These are phyloP conservation scores for Cyberlindnera lachancei DNA, from an alignment of 805 yeast species.

Conservation along the genomic window DNA sequence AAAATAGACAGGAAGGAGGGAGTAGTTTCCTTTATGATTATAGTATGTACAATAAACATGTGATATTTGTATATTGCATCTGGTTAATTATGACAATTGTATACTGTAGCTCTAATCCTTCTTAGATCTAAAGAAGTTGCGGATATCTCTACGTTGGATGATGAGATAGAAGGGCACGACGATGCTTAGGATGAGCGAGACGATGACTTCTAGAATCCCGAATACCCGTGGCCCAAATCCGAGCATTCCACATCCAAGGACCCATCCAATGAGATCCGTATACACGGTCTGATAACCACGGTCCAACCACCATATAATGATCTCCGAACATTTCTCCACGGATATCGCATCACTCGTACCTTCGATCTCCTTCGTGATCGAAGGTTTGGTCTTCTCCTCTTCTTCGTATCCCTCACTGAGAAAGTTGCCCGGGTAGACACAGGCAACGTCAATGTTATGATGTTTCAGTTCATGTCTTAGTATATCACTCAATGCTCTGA, in stretches of 20 bases:
- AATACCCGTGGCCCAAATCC: conserved; percentile 65
- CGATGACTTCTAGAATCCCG: conserved; percentile 41
- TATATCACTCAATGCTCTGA: conserved; percentile 65
- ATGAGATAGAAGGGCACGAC: conserved; percentile 50
- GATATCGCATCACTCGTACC: conserved; percentile 72
- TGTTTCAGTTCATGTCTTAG: conserved; percentile 76
- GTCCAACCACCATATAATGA: conserved; percentile 47
- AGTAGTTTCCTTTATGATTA: no score
- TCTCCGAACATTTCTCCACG: conserved; percentile 57
- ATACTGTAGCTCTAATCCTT: no score
- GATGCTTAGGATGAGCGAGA: conserved; percentile 43
- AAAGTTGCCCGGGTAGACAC: conserved; percentile 86
- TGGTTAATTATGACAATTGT: no score
- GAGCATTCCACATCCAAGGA: conserved; percentile 55
- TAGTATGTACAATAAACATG: no score
- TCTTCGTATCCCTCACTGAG: conserved; percentile 77
- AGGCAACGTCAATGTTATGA: conserved; percentile 59
- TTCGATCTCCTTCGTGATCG: conserved; percentile 73
- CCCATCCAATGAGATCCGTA: conserved; percentile 84
- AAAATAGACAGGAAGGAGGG: no score
- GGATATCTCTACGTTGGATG: conserved; percentile 44
- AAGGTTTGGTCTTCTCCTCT: conserved; percentile 82
- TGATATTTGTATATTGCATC: no score
- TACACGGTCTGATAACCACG: conserved; percentile 66
- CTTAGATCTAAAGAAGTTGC: conserved; percentile 36